Base-by-base conservation (phyloP, 1,284 basidiomycete genomes). In the Sparassis latifolia region DNA sequence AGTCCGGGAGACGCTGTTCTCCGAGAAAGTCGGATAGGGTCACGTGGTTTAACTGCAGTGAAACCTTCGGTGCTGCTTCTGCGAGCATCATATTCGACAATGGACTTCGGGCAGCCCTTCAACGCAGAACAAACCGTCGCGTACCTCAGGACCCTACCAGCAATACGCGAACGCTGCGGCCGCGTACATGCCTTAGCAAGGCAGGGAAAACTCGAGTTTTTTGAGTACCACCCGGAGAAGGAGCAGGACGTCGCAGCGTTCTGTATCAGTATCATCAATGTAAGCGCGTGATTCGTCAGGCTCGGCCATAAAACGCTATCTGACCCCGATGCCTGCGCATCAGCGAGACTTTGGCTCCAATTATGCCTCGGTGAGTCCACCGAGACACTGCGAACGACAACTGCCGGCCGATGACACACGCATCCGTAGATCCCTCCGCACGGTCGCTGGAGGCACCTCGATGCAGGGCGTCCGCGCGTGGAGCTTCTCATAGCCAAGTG, bases 381-480 rank as follows among this genome's bases (percentile, higher is more conserved):
- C 20, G 12, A 30, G 37, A 40, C 38, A 49, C 28, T 44, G 33
- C 40, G 28, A 33, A 30, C n/a, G 45, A 43, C n/a, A 52, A 44
- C 42, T 49, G 32, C 47, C 41, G 35, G 31, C 49, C 9, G 5
- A 40, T 47, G 9, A 20, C 20, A 20, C 20, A 27, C 38, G 29
- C 41, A 30, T 33, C 30, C 51, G 39, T 54, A 89, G 84, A 95
- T 96, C 49, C 86, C 88, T 1, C 89, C 92, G 12, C 95, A 97
- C 65, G 91, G 93, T 31, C 80, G 95, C 30, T 93, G 92, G 86
- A 76, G 92, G 43, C 95, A 97, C 66, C 85, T 97, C 53, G 86
- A 92, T 56, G 78, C 82, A 2, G 82, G 83, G 2, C 66, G 73
- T 4, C 68, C 74, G 9, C 81, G 90, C 42, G 75, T 93, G 39